phyloP scores from a whole-genome alignment of 2,329 filamentous ascomycete species.

The Ambrosiella beaveri region DNA sequence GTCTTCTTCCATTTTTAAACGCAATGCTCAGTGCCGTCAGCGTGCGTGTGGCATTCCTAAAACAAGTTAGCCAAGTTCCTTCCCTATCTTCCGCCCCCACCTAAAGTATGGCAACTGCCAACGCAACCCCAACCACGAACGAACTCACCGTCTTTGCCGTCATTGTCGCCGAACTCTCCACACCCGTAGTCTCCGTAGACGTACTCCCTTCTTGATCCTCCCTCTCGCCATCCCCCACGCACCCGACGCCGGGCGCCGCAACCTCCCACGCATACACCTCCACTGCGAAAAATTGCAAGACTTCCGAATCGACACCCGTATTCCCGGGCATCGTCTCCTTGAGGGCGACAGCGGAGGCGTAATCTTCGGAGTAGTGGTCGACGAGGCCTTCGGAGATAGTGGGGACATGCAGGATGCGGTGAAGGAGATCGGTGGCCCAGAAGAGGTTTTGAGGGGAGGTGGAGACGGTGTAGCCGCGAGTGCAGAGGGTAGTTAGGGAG shows the following conservation, averaged over 20 bases:
- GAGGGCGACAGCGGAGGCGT: conserved; percentile 35
- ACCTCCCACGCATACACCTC: conserved; percentile 51
- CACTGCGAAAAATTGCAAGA: conserved; percentile 51
- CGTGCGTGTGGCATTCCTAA: conserved; percentile 35
- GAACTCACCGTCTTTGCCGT: conserved; percentile 7
- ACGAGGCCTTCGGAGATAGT: conserved; percentile 40
- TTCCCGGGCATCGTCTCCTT: conserved; percentile 30
- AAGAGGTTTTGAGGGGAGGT: conserved; percentile 38
- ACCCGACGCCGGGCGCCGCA: conserved; percentile 44
- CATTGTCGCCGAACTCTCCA: conserved; percentile 30
- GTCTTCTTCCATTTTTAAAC: neutral
- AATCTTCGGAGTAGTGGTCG: conserved; percentile 45
- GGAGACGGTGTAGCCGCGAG: conserved; percentile 44
- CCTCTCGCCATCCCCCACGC: conserved; percentile 27
- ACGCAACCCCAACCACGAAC: neutral
- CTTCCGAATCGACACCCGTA: conserved; percentile 39
- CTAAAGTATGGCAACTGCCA: neutral
- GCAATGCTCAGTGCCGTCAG: conserved; percentile 24
- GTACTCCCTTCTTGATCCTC: conserved; percentile 9
- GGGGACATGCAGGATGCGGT: conserved; percentile 48
- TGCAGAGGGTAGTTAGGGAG: conserved; percentile 41
- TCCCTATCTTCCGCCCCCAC: neutral
- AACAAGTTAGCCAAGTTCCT: neutral
- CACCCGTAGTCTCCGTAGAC: conserved; percentile 12
- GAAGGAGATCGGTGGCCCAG: conserved; percentile 50